These are phyloP conservation scores for Gonium pectorale DNA, from an alignment of 139 green algal species.

Conservation along the genomic window DNA sequence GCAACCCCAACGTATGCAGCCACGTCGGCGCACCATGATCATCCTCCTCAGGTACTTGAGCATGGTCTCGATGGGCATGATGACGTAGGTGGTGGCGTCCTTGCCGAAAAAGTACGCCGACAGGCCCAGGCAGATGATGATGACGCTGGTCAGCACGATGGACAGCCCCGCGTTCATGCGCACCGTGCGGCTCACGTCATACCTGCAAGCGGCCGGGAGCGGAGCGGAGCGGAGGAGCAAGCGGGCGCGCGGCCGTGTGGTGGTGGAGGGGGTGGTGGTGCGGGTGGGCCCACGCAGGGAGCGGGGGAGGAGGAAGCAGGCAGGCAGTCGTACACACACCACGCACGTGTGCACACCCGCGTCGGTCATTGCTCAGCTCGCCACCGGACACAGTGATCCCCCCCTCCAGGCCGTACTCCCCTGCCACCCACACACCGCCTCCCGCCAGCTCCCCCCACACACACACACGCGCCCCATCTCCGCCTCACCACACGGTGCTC, in stretches of 20 bases:
- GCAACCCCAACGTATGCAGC: too few relatives aligned
- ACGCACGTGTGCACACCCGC: too few relatives aligned
- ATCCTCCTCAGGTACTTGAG: conserved; percentile 36
- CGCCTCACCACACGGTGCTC: not conserved
- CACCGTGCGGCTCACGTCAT: conserved; percentile 1
- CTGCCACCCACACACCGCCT: not conserved
- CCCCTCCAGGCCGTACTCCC: too few relatives aligned
- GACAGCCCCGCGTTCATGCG: conserved; percentile 26
- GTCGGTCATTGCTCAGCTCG: too few relatives aligned
- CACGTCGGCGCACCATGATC: conserved; percentile 17
- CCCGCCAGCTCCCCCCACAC: too few relatives aligned
- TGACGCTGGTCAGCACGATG: conserved; percentile 13
- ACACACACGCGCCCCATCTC: not conserved
- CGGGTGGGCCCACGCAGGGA: too few relatives aligned
- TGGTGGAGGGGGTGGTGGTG: too few relatives aligned
- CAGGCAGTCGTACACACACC: too few relatives aligned
- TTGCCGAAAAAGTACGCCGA: conserved; percentile 25
- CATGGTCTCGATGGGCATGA: conserved; percentile 45
- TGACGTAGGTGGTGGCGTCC: conserved; percentile 46
- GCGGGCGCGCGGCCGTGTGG: too few relatives aligned
- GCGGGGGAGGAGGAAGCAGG: too few relatives aligned
- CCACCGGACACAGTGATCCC: too few relatives aligned
- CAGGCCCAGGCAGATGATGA: conserved; percentile 10
- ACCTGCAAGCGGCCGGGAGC: conserved; percentile 17
- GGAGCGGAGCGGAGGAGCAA: too few relatives aligned